phyloP scores from a whole-genome alignment of 2,329 filamentous ascomycete genomes.

The Monascus ruber region DNA sequence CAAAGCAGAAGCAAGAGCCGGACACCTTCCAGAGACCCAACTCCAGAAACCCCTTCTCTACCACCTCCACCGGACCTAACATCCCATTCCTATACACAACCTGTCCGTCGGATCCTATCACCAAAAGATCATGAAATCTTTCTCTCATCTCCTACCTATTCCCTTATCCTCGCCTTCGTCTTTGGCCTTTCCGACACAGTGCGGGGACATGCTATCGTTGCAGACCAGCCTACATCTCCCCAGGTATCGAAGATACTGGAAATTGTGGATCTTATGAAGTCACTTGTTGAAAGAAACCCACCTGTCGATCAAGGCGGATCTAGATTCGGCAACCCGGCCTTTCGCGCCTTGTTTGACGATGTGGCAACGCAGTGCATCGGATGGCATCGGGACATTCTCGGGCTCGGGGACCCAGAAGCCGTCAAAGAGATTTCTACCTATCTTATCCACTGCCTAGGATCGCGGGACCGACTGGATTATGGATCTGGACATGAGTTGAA shows the following conservation, averaged over 20 bases:
- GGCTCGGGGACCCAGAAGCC: constrained; percentile 35
- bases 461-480: constrained; percentile 81
- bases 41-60: constrained; percentile 65
- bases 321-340: constrained; percentile 88
- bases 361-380: constrained; percentile 26
- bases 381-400: constrained; percentile 33
- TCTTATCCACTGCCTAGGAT: constrained; percentile 73
- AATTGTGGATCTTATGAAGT: constrained; percentile 59
- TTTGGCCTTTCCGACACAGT: constrained; percentile 79
- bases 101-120: constrained; percentile 71
- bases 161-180: constrained; percentile 69
- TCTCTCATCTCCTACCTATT: constrained; percentile 61
- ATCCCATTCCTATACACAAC: constrained; percentile 51
- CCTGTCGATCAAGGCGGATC: constrained; percentile 79
- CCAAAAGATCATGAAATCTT: constrained; percentile 71
- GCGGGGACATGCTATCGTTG: constrained; percentile 31
- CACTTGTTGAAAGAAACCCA: constrained; percentile 57
- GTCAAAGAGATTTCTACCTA: constrained; percentile 67
- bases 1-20: constrained; percentile 19
- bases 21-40: constrained; percentile 36
- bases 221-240: constrained; percentile 38
- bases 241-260: constrained; percentile 52
- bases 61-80: constrained; percentile 54
- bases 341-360: constrained; percentile 63
- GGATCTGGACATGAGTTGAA: constrained; percentile 96